Evolutionary conservation across 169 alveolate genomes (phyloP), one percentile per base, ranked within the genome.

Genomic region (Eimeria mitis): DNA sequence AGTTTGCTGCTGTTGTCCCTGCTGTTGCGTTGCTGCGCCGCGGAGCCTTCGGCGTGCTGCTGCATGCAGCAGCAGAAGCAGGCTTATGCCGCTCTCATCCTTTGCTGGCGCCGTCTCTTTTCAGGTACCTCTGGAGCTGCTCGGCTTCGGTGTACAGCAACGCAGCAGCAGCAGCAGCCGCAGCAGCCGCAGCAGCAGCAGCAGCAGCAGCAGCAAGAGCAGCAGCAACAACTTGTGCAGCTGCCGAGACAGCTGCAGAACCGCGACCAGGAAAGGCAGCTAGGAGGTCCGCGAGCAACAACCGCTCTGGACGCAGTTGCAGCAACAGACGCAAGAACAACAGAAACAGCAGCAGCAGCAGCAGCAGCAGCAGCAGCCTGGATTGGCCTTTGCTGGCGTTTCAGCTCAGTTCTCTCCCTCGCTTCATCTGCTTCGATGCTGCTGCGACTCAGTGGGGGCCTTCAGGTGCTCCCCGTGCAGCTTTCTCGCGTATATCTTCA

Each of bases 21-120:
- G 25, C 87, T 76, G 63, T 40, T 76, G 87, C 87, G 23, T 49
- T 76, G 65, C 40, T 76, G 63, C 54, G 87, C 25, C 87, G 87
- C 40, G 87, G 87, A 5, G 61, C 44, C 23, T 76, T 76, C 40
- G 63, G 65, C 16, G 87, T 76, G 28, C 87, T 76, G 40, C 87
- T 76, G 54, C 87, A 76, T 49, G 87, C 87, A 76, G 87, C 87
- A 49, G 87, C 87, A 76, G 87, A 42, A 6, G 87, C 87, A 42
- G 87, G 87, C 3, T 63, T 76, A 49, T 76, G 87, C 14, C 87
- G 87, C 34, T 44, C 87, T 3, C 87, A 76, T n/a, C 87, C 87
- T 0, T 4, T 44, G 63, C 37, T 76, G 21, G 61, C 87, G 63
- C 63, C 63, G 7, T 23, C 65, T 8, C 87, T 76, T n/a, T 76